These are phyloP conservation scores for Asclepias syriaca DNA, from an alignment of 257 asterid species.

Conservation along the genomic window DNA sequence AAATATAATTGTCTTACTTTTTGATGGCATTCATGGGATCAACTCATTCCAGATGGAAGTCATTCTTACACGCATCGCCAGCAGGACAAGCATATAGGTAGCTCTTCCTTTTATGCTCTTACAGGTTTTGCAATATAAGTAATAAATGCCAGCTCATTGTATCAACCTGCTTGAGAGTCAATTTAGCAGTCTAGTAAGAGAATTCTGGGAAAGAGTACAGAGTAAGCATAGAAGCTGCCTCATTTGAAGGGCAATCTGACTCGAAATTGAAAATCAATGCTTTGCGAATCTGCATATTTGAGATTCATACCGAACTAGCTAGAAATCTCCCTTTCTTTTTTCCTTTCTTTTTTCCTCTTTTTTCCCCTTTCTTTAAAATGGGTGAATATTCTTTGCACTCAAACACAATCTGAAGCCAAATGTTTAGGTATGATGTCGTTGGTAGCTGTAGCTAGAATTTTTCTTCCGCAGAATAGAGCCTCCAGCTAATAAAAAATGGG, in stretches of 20 bases:
- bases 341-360: no score
- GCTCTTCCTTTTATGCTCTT: slow-evolving; percentile 14
- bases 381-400: no score
- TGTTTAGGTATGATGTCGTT: no score
- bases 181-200: not conserved
- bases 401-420: no score
- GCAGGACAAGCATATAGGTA: slow-evolving; percentile 92
- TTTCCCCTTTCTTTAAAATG: no score
- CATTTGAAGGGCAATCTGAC: not conserved
- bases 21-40: slow-evolving; percentile 14
- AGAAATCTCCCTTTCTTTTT: not conserved
- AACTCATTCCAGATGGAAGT: slow-evolving; percentile 74
- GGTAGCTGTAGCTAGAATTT: not conserved
- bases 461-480: not conserved
- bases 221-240: not conserved
- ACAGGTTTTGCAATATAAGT: not conserved
- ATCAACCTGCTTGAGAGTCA: not conserved
- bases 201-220: not conserved
- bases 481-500: not conserved
- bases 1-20: not conserved
- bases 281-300: not conserved
- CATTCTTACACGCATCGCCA: slow-evolving; percentile 77
- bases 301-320: not conserved
- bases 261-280: not conserved
- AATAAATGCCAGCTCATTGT: not conserved